phyloP scores from a whole-genome alignment of 2,329 filamentous ascomycete genomes.

The Ploettnerulaceae sp. region DNA sequence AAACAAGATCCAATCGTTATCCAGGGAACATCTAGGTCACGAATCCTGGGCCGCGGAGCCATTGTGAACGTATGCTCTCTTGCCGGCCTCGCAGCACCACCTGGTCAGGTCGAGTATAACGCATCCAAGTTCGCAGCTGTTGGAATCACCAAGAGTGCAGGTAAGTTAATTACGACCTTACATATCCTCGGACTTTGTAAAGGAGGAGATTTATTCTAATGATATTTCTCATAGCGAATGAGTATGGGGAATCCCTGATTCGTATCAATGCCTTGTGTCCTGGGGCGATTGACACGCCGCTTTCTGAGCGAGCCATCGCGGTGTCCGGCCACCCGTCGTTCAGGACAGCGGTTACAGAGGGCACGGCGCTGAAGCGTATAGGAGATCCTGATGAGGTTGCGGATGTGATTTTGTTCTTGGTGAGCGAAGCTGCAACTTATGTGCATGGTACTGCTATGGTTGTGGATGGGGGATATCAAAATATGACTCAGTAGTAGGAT shows the following conservation, averaged over 20 bases:
- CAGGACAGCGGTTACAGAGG: neutral
- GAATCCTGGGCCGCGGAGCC: slow-evolving; percentile 18
- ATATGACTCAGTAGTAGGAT: too few relatives aligned
- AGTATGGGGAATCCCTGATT: slow-evolving; percentile 5
- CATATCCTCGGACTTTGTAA: neutral
- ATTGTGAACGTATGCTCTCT: slow-evolving; percentile 30
- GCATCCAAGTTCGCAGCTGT: slow-evolving; percentile 31
- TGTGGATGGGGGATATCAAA: slow-evolving; percentile 11
- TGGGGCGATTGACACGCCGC: slow-evolving; percentile 11
- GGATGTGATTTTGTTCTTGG: slow-evolving; percentile 16
- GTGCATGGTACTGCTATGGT: slow-evolving; percentile 14
- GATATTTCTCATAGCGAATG: neutral
- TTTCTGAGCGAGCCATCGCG: slow-evolving; percentile 12
- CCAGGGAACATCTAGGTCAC: slow-evolving; percentile 9
- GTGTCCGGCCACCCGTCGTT: neutral
- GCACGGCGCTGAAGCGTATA: neutral
- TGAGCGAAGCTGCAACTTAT: slow-evolving; percentile 16
- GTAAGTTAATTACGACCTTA: neutral
- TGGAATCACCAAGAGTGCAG: slow-evolving; percentile 25
- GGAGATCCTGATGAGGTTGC: slow-evolving; percentile 20
- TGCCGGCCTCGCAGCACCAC: slow-evolving; percentile 15
- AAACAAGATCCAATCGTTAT: slow-evolving; percentile 11
- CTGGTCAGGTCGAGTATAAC: slow-evolving; percentile 17
- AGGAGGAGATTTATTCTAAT: neutral
- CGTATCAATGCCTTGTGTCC: slow-evolving; percentile 18